Conservation (phyloP, 768 basidiomycete species). For the Mrakia gelida region DNA sequence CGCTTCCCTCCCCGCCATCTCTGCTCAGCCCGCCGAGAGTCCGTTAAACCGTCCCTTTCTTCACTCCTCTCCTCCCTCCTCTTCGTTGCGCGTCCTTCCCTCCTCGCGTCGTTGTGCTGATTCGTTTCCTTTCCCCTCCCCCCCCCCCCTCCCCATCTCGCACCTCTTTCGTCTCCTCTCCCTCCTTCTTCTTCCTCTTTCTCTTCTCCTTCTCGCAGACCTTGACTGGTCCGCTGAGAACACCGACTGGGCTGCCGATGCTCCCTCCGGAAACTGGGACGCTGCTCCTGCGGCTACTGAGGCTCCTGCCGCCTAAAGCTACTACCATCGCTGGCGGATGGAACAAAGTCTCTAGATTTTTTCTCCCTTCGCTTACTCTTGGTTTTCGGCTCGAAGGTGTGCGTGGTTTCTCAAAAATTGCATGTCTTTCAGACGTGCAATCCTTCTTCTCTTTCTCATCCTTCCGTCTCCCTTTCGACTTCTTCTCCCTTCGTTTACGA, state of each 20-base stretch:
- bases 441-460: neutral
- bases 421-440: slow-evolving; percentile 20
- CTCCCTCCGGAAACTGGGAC: slow-evolving; percentile 31
- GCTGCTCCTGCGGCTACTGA: slow-evolving; percentile 22
- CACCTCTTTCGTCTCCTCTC: slow-evolving; percentile 2
- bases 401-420: neutral
- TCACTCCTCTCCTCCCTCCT: neutral
- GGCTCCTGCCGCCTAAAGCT: slow-evolving; percentile 25
- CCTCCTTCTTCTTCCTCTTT: slow-evolving; percentile 11
- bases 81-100: neutral
- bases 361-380: neutral
- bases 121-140: slow-evolving; percentile 33
- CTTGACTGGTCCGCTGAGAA: slow-evolving; percentile 82
- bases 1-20: slow-evolving; percentile 62
- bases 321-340: slow-evolving; percentile 19
- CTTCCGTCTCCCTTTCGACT: neutral
- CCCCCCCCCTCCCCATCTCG: slow-evolving; percentile 39
- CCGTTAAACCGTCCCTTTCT: slow-evolving; percentile 48
- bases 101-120: neutral
- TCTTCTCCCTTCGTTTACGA: slow-evolving; percentile 1
- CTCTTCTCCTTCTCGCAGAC: slow-evolving; percentile 44
- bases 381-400: neutral
- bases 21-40: slow-evolving; percentile 48
- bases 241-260: slow-evolving; percentile 82
- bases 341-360: slow-evolving; percentile 7